Conservation (phyloP, 2,329 filamentous ascomycete species). For the Aspergillus hortae region DNA sequence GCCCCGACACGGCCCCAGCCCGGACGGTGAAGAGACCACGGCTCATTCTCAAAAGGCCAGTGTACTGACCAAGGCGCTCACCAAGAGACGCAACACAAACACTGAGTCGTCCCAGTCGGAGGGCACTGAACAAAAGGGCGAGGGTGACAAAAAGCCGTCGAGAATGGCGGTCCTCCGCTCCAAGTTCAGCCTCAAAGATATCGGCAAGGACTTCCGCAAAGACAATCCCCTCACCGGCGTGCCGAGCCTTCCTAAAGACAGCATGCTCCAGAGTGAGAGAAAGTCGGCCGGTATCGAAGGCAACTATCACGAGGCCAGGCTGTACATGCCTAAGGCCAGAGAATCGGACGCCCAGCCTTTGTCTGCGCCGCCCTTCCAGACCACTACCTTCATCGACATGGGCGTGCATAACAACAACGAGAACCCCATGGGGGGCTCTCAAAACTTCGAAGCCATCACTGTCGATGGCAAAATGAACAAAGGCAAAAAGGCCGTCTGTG, state of each 20-base stretch:
- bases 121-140: background rate
- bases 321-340: slow-evolving; percentile 16
- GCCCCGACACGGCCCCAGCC: slow-evolving; percentile 8
- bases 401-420: slow-evolving; percentile 1
- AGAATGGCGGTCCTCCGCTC: slow-evolving; percentile 23
- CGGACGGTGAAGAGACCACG: slow-evolving; percentile 3
- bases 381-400: slow-evolving; percentile 3
- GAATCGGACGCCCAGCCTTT: slow-evolving; percentile 5
- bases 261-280: background rate
- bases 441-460: background rate
- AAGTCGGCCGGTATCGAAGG: background rate
- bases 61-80: slow-evolving; percentile 1
- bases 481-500: slow-evolving; percentile 6
- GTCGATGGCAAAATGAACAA: background rate
- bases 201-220: slow-evolving; percentile 23
- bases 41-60: background rate
- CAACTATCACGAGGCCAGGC: slow-evolving; percentile 7
- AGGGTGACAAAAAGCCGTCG: slow-evolving; percentile 21
- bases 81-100: slow-evolving; percentile 14
- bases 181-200: slow-evolving; percentile 29
- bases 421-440: background rate
- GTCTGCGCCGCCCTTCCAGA: slow-evolving; percentile 13
- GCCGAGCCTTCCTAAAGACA: slow-evolving; percentile 5
- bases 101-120: slow-evolving; percentile 11
- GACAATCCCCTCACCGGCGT: slow-evolving; percentile 9